Evolutionary conservation across 768 basidiomycete genomes (phyloP).

Genomic region (Agrocybe chaxingu): DNA sequence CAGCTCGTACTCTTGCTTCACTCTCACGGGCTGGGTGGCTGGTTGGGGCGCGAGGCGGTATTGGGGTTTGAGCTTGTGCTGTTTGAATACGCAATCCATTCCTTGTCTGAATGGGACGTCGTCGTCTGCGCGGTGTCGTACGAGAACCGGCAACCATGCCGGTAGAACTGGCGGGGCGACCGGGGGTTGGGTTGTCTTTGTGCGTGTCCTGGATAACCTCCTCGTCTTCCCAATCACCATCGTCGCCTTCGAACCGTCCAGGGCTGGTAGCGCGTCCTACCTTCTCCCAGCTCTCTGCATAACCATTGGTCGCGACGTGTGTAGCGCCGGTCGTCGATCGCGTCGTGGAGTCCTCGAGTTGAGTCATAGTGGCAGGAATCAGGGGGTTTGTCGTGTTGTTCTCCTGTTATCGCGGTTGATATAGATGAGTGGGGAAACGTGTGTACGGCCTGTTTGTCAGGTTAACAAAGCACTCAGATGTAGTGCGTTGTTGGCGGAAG

Average conservation of each 20-base stretch:
- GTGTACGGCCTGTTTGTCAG: no score
- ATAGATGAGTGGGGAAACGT: no score
- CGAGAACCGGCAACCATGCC: not conserved
- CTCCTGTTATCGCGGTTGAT: no score
- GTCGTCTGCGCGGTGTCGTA: constrained; percentile 27
- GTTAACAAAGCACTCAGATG: no score
- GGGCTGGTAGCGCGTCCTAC: no score
- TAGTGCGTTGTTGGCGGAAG: no score
- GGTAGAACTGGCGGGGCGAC: not conserved
- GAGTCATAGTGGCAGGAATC: no score
- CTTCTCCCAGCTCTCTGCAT: no score
- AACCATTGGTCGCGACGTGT: not conserved
- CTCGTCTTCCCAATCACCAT: constrained; percentile 32
- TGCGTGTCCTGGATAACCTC: not conserved
- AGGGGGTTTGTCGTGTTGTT: no score
- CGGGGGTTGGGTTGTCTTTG: not conserved
- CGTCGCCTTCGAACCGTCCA: constrained; percentile 3
- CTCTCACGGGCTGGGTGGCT: not conserved
- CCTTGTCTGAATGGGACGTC: constrained; percentile 4
- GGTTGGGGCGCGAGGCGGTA: not conserved
- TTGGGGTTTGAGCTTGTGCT: constrained; percentile 4
- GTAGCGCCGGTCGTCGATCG: constrained; percentile 7
- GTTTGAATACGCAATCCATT: constrained; percentile 5
- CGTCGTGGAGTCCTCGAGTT: not conserved
- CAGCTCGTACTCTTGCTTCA: not conserved